phyloP scores from a whole-genome alignment of 441 rosid species.

The Rhodomyrtus psidioides region DNA sequence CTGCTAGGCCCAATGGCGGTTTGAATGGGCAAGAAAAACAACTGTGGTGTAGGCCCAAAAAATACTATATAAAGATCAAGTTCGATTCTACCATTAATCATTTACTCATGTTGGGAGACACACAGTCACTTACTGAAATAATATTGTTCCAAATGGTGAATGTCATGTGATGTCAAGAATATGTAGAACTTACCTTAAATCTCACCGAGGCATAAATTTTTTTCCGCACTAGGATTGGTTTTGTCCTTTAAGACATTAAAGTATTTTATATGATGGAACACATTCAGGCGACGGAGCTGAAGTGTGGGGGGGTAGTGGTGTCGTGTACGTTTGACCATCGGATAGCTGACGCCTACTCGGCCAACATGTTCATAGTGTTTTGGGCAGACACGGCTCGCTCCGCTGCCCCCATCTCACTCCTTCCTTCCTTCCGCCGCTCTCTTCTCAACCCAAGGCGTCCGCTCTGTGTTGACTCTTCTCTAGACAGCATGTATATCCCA shows the following conservation, averaged over 20 bases:
- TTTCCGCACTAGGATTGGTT: neutral
- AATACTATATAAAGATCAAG: neutral
- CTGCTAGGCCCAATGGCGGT: too few relatives aligned
- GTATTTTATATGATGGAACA: neutral
- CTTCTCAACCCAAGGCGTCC: conserved; percentile 61
- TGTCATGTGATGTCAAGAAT: neutral
- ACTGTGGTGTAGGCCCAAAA: neutral
- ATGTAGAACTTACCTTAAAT: neutral
- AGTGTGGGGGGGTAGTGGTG: conserved; percentile 64
- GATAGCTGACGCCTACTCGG: conserved; percentile 67
- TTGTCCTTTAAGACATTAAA: neutral
- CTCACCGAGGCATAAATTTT: neutral
- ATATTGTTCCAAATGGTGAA: neutral
- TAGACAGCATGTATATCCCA: conserved; percentile 45
- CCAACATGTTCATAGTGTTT: conserved; percentile 62
- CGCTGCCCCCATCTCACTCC: conserved; percentile 21
- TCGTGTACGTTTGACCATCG: conserved; percentile 80
- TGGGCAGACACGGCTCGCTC: conserved; percentile 62
- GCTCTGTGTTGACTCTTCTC: conserved; percentile 15
- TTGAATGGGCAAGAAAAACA: neutral
- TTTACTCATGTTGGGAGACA: neutral
- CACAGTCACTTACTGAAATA: neutral
- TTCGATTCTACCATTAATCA: neutral
- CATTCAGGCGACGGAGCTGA: conserved; percentile 48
- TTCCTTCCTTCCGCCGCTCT: conserved; percentile 63